Conservation (phyloP, 192 early-diverging fungal genomes). For the Dispira parvispora region DNA sequence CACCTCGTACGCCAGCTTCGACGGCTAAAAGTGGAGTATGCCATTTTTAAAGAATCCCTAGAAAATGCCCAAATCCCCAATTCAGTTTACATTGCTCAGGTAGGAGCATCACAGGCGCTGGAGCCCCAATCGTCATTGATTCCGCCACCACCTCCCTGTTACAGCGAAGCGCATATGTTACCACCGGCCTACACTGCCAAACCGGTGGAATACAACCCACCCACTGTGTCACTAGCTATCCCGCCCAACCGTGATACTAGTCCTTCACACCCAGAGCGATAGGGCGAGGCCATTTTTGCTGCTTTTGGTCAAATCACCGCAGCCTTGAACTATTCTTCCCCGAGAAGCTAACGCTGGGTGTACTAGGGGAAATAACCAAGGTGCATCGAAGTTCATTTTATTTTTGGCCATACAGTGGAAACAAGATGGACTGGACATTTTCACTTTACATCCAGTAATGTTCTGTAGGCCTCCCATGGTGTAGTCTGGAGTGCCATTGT, state of each 20-base stretch:
- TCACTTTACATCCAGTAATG: too few relatives aligned
- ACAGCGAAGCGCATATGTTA: neutral
- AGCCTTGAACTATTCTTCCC: neutral
- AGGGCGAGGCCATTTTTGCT: neutral
- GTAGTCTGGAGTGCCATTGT: too few relatives aligned
- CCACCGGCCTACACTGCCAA: neutral
- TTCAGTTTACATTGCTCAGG: neutral
- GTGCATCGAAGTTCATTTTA: too few relatives aligned
- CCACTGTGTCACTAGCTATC: neutral
- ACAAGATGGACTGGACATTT: too few relatives aligned
- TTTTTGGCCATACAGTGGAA: too few relatives aligned
- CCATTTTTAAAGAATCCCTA: neutral
- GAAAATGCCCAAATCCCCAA: neutral
- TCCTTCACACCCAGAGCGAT: neutral
- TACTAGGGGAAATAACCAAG: neutral
- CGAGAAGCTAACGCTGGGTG: neutral
- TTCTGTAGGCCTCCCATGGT: too few relatives aligned
- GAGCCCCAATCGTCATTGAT: neutral
- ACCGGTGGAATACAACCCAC: neutral
- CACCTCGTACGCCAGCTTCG: neutral
- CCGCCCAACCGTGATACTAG: neutral
- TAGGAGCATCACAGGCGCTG: neutral
- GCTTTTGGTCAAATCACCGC: neutral
- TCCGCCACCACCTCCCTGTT: constrained; percentile 1
- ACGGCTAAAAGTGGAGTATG: neutral